phyloP scores from a whole-genome alignment of 2,329 filamentous ascomycete species.

The Drechslera avenae region DNA sequence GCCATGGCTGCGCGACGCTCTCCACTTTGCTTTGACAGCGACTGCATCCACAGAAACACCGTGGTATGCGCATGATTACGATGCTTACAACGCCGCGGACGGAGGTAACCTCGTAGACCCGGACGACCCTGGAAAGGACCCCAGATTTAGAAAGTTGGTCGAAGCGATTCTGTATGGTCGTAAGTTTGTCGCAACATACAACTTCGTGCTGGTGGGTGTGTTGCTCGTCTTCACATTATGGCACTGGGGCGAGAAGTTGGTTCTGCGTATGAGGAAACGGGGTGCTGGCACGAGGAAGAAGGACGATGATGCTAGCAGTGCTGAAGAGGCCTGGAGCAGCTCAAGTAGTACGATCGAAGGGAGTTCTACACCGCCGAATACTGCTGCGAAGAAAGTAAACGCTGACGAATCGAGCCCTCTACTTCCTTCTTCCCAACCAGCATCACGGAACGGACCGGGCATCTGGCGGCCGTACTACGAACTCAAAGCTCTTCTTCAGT shows the following conservation, averaged over 20 bases:
- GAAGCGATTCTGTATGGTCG: slow-evolving; percentile 48
- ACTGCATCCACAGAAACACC: slow-evolving; percentile 29
- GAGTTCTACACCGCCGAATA: slow-evolving; percentile 41
- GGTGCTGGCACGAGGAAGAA: neutral
- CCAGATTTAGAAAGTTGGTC: slow-evolving; percentile 43
- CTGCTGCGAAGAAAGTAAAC: slow-evolving; percentile 19
- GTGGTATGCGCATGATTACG: slow-evolving; percentile 14
- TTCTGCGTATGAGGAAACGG: slow-evolving; percentile 20
- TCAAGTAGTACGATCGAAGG: slow-evolving; percentile 49
- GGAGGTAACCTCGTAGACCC: slow-evolving; percentile 27
- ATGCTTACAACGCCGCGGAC: slow-evolving; percentile 8
- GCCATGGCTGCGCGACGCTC: slow-evolving; percentile 29
- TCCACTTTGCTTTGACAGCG: slow-evolving; percentile 32
- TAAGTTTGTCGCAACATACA: slow-evolving; percentile 49
- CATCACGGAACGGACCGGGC: slow-evolving; percentile 3
- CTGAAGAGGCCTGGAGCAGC: slow-evolving; percentile 40
- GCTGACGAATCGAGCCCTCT: slow-evolving; percentile 43
- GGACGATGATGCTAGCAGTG: neutral
- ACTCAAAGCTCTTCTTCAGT: slow-evolving; percentile 51
- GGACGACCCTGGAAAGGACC: slow-evolving; percentile 44
- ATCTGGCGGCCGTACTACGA: slow-evolving; percentile 29
- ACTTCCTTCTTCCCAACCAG: slow-evolving; percentile 21
- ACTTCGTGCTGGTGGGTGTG: slow-evolving; percentile 46
- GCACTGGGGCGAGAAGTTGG: slow-evolving; percentile 44
- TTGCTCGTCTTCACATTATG: slow-evolving; percentile 45